Evolutionary conservation across 176 grass and related monocot genomes (phyloP).

Genomic region (Hordeum marinum): DNA sequence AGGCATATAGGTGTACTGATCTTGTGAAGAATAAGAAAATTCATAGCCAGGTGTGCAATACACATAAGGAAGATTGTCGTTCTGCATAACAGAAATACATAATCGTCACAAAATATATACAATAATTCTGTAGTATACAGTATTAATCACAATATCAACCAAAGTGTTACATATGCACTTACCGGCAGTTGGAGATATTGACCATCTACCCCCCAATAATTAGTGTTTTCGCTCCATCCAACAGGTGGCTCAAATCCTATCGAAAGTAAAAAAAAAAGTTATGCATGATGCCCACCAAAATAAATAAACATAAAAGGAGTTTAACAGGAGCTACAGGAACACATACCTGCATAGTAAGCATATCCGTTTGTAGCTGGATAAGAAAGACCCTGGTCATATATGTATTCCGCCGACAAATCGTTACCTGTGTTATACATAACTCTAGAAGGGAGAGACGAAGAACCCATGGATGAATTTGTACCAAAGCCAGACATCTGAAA

Average conservation of each 20-base stretch:
- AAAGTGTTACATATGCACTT: conserved; percentile 5
- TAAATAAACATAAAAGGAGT: not conserved
- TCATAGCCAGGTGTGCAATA: conserved; percentile 72
- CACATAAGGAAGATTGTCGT: conserved; percentile 52
- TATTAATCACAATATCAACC: conserved; percentile 3
- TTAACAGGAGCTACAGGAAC: not conserved
- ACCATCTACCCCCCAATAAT: conserved; percentile 50
- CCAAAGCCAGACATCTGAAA: conserved; percentile 62
- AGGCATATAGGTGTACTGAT: conserved; percentile 51
- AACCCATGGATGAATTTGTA: conserved; percentile 24
- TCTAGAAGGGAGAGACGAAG: conserved; percentile 27
- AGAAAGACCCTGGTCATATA: conserved; percentile 52
- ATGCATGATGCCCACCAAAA: not conserved
- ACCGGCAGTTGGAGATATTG: conserved; percentile 48
- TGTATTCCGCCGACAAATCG: conserved; percentile 32
- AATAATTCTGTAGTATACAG: not conserved
- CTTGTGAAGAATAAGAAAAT: conserved; percentile 44
- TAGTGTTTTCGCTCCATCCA: conserved; percentile 48
- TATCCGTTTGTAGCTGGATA: conserved; percentile 50
- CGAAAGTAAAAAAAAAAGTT: conserved; percentile 10
- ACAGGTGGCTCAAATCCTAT: conserved; percentile 53
- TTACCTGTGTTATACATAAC: conserved; percentile 46
- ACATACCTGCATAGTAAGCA: conserved; percentile 55
- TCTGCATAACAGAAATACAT: conserved; percentile 41
- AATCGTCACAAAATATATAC: not conserved